Evolutionary conservation across 2,329 filamentous ascomycete genomes (phyloP).

Genomic region (Myriangium duriaei): DNA sequence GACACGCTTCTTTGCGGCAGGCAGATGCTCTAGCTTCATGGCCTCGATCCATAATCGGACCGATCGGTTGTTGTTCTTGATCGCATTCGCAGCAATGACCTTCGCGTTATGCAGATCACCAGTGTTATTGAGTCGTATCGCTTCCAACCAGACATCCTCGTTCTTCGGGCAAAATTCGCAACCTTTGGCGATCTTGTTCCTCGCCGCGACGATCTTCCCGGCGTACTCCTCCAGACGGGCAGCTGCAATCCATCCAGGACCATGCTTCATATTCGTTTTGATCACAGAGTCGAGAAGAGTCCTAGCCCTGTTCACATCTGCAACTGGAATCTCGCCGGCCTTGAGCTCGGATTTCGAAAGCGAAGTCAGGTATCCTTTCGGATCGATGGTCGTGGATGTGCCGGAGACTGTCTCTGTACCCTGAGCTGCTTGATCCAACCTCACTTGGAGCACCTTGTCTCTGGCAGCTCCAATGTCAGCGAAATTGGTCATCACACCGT

Average conservation of each 20-base stretch:
- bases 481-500: conserved; percentile 96
- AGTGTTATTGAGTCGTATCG: conserved; percentile 67
- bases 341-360: conserved; percentile 69
- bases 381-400: conserved; percentile 82
- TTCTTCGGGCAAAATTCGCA: conserved; percentile 87
- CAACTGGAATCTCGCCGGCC: conserved; percentile 71
- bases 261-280: conserved; percentile 91
- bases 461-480: conserved; percentile 92
- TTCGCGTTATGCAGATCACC: conserved; percentile 78
- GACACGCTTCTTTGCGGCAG: conserved; percentile 80
- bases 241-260: conserved; percentile 89
- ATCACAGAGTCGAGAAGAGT: conserved; percentile 92
- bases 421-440: conserved; percentile 76
- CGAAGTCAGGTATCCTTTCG: conserved; percentile 90
- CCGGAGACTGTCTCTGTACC: conserved; percentile 59
- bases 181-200: conserved; percentile 76
- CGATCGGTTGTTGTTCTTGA: conserved; percentile 80
- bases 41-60: conserved; percentile 90
- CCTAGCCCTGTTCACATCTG: conserved; percentile 88
- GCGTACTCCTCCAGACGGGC: conserved; percentile 86
- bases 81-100: conserved; percentile 84
- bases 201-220: conserved; percentile 78
- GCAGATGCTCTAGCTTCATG: conserved; percentile 77
- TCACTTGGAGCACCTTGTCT: conserved; percentile 91
- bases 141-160: conserved; percentile 92